Conservation (phyloP, 352 stramenopile genomes). For the Globisporangium cystogenes region DNA sequence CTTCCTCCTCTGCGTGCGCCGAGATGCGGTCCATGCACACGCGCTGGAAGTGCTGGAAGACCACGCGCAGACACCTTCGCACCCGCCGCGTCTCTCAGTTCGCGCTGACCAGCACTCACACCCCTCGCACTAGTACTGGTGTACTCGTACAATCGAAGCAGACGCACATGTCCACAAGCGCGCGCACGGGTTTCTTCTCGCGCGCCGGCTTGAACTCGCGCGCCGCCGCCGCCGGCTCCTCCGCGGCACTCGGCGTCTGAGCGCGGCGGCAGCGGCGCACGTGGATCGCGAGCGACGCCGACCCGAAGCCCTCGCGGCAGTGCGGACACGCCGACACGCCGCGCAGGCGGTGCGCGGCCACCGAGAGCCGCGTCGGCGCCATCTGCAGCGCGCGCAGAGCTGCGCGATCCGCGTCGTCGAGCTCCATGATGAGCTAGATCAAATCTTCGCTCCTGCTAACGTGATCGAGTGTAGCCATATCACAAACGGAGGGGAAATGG, state of each 20-base stretch:
- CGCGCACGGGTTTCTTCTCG: constrained; percentile 20
- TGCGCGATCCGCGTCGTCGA: constrained; percentile 29
- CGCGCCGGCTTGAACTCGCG: no score
- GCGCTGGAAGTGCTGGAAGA: constrained; percentile 67
- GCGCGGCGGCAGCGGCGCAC: constrained; percentile 48
- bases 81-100: no score
- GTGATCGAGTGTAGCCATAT: neutral
- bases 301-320: constrained; percentile 49
- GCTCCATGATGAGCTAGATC: no score
- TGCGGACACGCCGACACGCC: constrained; percentile 39
- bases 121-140: no score
- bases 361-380: constrained; percentile 8
- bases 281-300: constrained; percentile 60
- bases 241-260: constrained; percentile 16
- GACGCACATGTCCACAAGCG: constrained; percentile 55
- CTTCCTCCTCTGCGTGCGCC: constrained; percentile 51
- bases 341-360: constrained; percentile 10
- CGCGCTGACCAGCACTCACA: no score
- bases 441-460: no score
- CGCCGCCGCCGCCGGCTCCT: constrained; percentile 2
- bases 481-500: no score
- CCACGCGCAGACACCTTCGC: constrained; percentile 45
- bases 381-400: constrained; percentile 31
- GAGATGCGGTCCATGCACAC: constrained; percentile 62
- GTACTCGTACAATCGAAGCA: neutral